phyloP scores from a whole-genome alignment of 23 red algal species.

The Agarophyton chilense region DNA sequence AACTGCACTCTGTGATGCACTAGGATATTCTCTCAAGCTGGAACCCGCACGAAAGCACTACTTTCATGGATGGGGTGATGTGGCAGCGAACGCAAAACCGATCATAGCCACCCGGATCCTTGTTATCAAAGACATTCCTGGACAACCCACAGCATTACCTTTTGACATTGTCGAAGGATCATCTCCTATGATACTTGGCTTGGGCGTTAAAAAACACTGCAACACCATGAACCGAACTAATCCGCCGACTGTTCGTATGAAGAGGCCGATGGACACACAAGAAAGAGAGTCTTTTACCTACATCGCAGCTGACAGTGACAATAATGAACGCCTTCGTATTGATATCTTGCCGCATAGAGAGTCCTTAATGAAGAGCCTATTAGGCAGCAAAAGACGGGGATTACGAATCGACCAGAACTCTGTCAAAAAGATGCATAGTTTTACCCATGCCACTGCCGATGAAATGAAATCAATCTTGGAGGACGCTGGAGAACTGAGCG shows the following conservation, averaged over 20 bases:
- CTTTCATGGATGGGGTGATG: conserved; percentile 41
- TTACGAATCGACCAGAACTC: not conserved
- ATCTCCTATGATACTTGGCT: conserved; percentile 33
- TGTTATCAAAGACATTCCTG: conserved; percentile 28
- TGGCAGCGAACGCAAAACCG: not conserved
- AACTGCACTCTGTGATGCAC: conserved; percentile 43
- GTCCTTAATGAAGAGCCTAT: not conserved
- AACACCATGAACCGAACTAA: conserved; percentile 27
- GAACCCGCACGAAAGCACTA: not conserved
- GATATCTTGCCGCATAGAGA: not conserved
- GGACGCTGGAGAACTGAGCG: not conserved
- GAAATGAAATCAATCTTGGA: not conserved
- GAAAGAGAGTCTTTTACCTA: not conserved
- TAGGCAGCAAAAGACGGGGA: not conserved
- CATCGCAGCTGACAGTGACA: not conserved
- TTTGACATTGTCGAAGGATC: conserved; percentile 46
- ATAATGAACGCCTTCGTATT: conserved; percentile 16
- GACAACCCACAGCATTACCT: conserved; percentile 5
- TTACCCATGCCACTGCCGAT: conserved; percentile 33
- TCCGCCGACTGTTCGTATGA: not conserved
- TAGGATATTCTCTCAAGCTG: conserved; percentile 1
- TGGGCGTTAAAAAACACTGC: not conserved
- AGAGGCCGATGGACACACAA: conserved; percentile 27
- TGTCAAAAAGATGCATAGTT: conserved; percentile 18
- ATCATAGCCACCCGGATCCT: conserved; percentile 18